Conservation (phyloP, 2,329 filamentous ascomycete genomes). For the Ilyonectria mors-panacis region DNA sequence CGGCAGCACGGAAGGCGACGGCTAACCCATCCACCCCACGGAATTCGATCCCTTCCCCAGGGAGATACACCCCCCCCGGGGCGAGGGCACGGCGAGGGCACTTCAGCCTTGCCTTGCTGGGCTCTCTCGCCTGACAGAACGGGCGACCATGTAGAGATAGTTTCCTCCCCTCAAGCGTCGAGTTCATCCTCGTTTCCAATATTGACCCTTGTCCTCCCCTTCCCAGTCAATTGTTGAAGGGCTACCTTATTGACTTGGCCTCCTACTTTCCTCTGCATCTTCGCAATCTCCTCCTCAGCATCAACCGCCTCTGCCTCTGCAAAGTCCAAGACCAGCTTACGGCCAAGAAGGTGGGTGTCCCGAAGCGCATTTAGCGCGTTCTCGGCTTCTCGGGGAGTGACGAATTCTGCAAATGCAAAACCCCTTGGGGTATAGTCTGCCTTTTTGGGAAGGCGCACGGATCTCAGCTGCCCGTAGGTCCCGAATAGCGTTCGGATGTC, state of each 20-base stretch:
- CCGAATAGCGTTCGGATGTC: slow-evolving; percentile 89
- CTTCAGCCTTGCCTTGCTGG: slow-evolving; percentile 45
- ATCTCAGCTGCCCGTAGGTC: slow-evolving; percentile 91
- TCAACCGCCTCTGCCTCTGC: slow-evolving; percentile 90
- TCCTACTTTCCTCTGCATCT: slow-evolving; percentile 96
- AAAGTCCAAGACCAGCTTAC: slow-evolving; percentile 91
- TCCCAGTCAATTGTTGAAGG: slow-evolving; percentile 87
- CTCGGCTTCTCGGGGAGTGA: slow-evolving; percentile 88
- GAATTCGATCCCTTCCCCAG: slow-evolving; percentile 46
- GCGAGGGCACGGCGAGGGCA: slow-evolving; percentile 34
- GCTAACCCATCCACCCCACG: slow-evolving; percentile 36
- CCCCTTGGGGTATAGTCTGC: slow-evolving; percentile 90
- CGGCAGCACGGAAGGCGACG: slow-evolving; percentile 37
- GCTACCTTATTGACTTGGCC: slow-evolving; percentile 92
- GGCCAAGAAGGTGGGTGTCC: slow-evolving; percentile 93
- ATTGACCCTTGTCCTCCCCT: slow-evolving; percentile 89
- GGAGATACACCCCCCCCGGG: slow-evolving; percentile 36
- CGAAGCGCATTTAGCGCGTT: slow-evolving; percentile 92
- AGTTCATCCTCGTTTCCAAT: slow-evolving; percentile 79
- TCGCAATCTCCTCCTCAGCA: slow-evolving; percentile 94
- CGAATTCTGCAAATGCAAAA: slow-evolving; percentile 97
- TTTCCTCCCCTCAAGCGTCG: slow-evolving; percentile 49
- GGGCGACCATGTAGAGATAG: slow-evolving; percentile 34
- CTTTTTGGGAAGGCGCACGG: slow-evolving; percentile 95
- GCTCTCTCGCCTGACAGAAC: slow-evolving; percentile 16